Base-by-base conservation (phyloP, 2,329 filamentous ascomycete species). In the Beauveria caledonica region DNA sequence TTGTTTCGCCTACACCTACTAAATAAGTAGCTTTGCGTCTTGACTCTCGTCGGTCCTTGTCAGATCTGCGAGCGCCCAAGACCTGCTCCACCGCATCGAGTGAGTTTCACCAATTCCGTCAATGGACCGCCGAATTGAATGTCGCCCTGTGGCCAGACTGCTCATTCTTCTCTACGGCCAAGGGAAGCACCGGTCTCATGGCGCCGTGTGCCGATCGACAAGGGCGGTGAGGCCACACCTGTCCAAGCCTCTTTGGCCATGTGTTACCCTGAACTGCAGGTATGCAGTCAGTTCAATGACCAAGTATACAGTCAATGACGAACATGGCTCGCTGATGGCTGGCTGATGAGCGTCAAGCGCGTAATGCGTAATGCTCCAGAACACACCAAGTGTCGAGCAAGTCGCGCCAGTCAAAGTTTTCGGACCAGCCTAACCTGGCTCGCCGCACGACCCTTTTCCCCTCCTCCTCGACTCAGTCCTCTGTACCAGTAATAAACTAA, bases 181-280 rank as follows among this genome's bases (percentile, higher is more conserved):
- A 50, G 1, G 1, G 8, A 36, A 39, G 48, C 11, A 33, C 50
- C 36, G 21, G 39, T 27, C 21, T 25, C 11, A 17, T 25, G 15
- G 17, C 29, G 46, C 13, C 33, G 33, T 21, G 15, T 27, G 56
- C 21, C 45, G 36, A 44, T 51, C 11, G 48, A 51, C 36, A 58
- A 58, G 56, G 56, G 56, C 56, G 56, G 56, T 58, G 56, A 51
- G 36, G 23, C 45, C 23, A 58, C 13, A 25, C 17, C n/a, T 23
- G 21, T 17, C 25, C 46, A 39, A 51, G 7, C 33, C 36, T 33
- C 46, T 21, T 58, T n/a, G 36, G 56, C 15, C n/a, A 44, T 51
- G 56, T 11, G 21, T 29, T 19, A 33, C 48, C 36, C 36, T 36
- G 15, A 17, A 23, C 36, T 33, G 55, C 29, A 36, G 29, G 13